Evolutionary conservation across 1,284 basidiomycete genomes (phyloP).

Genomic region (Marasmius sp.): DNA sequence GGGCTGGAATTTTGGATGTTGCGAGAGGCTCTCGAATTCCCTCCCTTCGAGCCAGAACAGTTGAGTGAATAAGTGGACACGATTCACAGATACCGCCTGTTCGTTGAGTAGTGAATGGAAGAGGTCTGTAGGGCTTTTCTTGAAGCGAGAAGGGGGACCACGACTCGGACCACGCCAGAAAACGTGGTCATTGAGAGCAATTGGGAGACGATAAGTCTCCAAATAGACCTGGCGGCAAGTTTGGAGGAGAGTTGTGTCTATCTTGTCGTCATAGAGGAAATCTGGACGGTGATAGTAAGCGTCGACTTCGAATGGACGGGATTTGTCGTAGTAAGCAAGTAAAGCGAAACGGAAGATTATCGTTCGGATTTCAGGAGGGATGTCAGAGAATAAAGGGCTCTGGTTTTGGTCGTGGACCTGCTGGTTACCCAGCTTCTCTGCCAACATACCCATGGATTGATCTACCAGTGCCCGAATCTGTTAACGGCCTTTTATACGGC

Average conservation of each 20-base stretch:
- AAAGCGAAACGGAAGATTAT: conserved; percentile 19
- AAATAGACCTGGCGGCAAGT: conserved; percentile 23
- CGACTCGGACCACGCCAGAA: conserved; percentile 18
- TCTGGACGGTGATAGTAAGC: conserved; percentile 20
- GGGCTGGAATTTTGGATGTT: background rate
- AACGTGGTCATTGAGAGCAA: conserved; percentile 19
- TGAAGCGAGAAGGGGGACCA: conserved; percentile 3
- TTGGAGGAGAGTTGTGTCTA: conserved; percentile 18
- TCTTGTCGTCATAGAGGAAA: conserved; percentile 10
- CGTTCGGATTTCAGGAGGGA: conserved; percentile 22
- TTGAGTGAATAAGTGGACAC: conserved; percentile 24
- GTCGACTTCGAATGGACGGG: conserved; percentile 13
- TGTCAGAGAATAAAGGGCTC: conserved; percentile 17
- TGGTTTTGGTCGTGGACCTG: background rate
- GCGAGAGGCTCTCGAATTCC: background rate
- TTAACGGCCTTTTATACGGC: no score
- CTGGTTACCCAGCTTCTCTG: no score
- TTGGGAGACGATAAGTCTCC: conserved; percentile 20
- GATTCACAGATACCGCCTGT: conserved; percentile 14
- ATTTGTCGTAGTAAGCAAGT: conserved; percentile 17
- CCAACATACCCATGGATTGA: no score
- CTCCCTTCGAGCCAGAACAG: conserved; percentile 19
- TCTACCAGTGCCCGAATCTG: no score
- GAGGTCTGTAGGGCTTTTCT: background rate
- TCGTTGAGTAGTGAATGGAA: conserved; percentile 6